Base-by-base conservation (phyloP, 2,329 filamentous ascomycete species). In the Colletotrichum simmondsii region DNA sequence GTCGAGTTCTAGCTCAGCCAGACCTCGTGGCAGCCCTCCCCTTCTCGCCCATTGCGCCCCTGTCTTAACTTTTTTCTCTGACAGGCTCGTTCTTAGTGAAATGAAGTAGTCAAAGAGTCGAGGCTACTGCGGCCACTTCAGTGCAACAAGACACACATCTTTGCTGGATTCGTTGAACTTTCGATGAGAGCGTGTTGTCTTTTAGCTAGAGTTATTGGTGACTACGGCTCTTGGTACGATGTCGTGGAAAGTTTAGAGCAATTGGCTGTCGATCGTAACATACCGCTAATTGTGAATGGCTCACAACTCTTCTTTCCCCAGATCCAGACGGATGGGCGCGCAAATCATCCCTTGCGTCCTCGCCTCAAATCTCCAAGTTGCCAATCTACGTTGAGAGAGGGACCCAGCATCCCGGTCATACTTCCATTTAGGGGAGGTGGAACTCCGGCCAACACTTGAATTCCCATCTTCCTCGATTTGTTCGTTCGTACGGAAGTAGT, bases 1-100 rank as follows among this genome's bases (percentile, higher is more conserved):
- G 65, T 42, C 24, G 42, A 63, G 24, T 30, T n/a, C 22, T 63
- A 68, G 58, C 42, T 59, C 53, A 63, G 52, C 46, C 60, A 59
- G 66, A 22, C 66, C 71, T 65, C 70, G 65, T 69, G 69, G 69
- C 65, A 69, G 53, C 49, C 53, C 46, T 46, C 2, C 26, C 3
- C 49, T 19, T 12, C 7, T 46, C 22, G 7, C 24, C 42, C 14
- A 49, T 30, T 14, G 19, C 16, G 30, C 24, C 62, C 42, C 53
- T 59, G 32, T 16, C 53, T 49, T 49, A 37, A 19, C 19, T 10
- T 58, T 32, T n/a, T n/a, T 32, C 11, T 26, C 32, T 65, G 49
- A 26, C 22, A 24, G 60, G 28, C 32, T 56, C 10, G 16, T 8
- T n/a, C 3, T 11, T 16, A 16, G 52, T 56, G 49, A 56, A 56